Evolutionary conservation across 805 yeast species (phyloP), one percentile per base, ranked within the genome.

Genomic region (Wickerhamomyces rabaulensis): DNA sequence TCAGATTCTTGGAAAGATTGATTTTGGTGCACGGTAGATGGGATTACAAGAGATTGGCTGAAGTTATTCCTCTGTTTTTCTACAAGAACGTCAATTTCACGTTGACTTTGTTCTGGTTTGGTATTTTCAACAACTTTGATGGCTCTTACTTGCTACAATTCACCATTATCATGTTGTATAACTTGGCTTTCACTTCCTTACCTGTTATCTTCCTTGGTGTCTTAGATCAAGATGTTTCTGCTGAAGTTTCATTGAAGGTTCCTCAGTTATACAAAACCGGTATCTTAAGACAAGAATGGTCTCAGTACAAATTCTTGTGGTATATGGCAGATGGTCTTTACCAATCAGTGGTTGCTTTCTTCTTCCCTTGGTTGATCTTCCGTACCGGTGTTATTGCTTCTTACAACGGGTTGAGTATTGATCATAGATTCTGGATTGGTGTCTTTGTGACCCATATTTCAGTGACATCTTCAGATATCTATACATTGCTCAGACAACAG

Each of bases 41-140:
- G 95, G 83, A 90, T 1, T 87, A 87, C 62, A 85, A 83, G 63
- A 73, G 95, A 64, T 71, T 87, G 40, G 76, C 88, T 31, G 95
- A 87, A 66, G 85, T 86, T 91, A 82, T 87, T 55, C 94, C 94
- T 15, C 72, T 80, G 55, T 87, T 87, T 67, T 87, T 87, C 58
- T 87, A 79, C 67, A 87, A 87, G 64, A 87, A 87, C 62, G 87
- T 84, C 45, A 79, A 82, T 51, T 87, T 84, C 70, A 78, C 88
- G 0, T 62, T 85, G 54, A 80, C 94, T 0, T 69, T 83, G 52
- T 86, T 85, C 63, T 87, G 94, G 92, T 87, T 78, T 61, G 91
- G 92, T 60, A 75, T 85, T 47, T 84, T 72, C 68, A 76, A 73
- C 60, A 70, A 85, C 61, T 87, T 82, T 61, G 95, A 87, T 67